Conservation (phyloP, 164 flowering plant genomes). For the Vitis cinerea region DNA sequence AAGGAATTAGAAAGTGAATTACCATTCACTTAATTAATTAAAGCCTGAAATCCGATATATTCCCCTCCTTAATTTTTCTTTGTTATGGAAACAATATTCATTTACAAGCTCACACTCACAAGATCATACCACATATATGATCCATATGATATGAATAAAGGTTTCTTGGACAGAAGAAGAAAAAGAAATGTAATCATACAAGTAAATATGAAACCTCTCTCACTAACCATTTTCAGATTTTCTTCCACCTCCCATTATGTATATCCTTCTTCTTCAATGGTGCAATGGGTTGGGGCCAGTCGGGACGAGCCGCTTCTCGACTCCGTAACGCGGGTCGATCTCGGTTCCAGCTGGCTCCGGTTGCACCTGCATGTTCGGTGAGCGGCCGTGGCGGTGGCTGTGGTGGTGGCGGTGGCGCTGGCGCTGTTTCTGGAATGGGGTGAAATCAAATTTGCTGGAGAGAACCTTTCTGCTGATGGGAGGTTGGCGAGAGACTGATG, state of each 20-base stretch:
- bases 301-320: conserved; percentile 46
- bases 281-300: conserved; percentile 59
- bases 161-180: not conserved
- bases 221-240: conserved; percentile 7
- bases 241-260: not conserved
- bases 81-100: not conserved
- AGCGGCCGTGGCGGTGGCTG: not conserved
- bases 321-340: conserved; percentile 47
- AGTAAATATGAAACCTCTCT: not conserved
- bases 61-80: not conserved
- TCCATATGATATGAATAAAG: not conserved
- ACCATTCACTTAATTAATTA: not conserved
- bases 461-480: conserved; percentile 30
- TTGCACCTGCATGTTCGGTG: conserved; percentile 1
- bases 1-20: not conserved
- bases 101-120: conserved; percentile 3
- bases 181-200: not conserved
- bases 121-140: conserved; percentile 6
- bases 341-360: conserved; percentile 19
- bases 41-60: not conserved
- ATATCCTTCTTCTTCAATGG: conserved; percentile 18
- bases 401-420: conserved; percentile 13
- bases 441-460: conserved; percentile 38
- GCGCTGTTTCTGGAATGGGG: conserved; percentile 23
- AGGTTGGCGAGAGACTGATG: conserved; percentile 11